Conservation (phyloP, 495 filamentous ascomycete genomes). For the Annulohypoxylon stygium region DNA sequence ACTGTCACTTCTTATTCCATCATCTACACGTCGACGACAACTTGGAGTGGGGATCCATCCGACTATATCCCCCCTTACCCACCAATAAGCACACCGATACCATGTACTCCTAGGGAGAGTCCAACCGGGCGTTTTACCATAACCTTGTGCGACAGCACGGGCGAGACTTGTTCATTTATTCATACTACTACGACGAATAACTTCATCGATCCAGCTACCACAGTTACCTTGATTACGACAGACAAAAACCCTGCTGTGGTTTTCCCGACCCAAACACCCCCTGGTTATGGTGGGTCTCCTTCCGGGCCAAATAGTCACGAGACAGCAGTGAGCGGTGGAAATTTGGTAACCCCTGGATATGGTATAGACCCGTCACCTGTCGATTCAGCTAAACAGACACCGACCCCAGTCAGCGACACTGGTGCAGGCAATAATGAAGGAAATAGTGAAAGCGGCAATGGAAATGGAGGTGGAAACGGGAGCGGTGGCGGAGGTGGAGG, state of each 20-base stretch:
- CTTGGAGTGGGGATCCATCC: constrained; percentile 58
- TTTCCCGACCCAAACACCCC: constrained; percentile 54
- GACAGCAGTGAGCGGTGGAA: constrained; percentile 32
- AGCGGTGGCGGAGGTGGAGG: too few species aligned
- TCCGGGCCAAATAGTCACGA: constrained; percentile 45
- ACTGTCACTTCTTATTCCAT: constrained; percentile 55
- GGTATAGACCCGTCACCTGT: constrained; percentile 33
- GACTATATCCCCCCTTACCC: constrained; percentile 61
- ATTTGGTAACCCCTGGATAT: constrained; percentile 51
- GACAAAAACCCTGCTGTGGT: constrained; percentile 65
- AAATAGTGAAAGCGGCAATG: background rate
- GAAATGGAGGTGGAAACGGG: background rate
- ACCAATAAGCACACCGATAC: constrained; percentile 51
- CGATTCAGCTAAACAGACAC: constrained; percentile 36
- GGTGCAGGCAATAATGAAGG: constrained; percentile 8
- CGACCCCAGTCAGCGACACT: constrained; percentile 12
- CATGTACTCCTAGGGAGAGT: constrained; percentile 50
- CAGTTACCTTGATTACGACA: constrained; percentile 58
- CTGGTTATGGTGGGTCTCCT: constrained; percentile 58
- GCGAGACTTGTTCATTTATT: constrained; percentile 45
- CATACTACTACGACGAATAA: constrained; percentile 48
- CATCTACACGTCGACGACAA: constrained; percentile 60
- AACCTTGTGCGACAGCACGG: constrained; percentile 54
- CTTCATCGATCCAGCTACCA: constrained; percentile 40
- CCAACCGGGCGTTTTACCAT: constrained; percentile 53